Base-by-base conservation (phyloP, 1,284 basidiomycete genomes). In the Boletus hoseneyae region DNA sequence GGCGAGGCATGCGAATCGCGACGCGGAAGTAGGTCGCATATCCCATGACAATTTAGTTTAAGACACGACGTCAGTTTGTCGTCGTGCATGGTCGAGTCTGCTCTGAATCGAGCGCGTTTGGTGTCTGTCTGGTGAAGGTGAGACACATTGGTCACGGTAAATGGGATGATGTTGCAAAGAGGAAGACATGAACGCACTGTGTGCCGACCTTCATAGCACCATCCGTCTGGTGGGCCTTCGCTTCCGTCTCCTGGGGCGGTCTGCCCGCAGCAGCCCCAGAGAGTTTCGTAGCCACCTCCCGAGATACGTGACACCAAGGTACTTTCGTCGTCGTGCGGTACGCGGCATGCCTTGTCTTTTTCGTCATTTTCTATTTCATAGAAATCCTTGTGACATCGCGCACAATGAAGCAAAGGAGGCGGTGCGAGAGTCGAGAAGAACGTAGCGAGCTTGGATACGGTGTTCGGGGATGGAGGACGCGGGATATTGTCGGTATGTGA, bases 181-280 rank as follows among this genome's bases (percentile, higher is more conserved):
- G 38, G n/a, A 42, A 33, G 50, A 37, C 16, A 42, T 13, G 25
- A 37, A 73, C 80, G 53, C 49, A 85, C 85, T 10, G 87, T 89
- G 62, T 90, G 87, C 61, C 75, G 78, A 4, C 87, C 87, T 65
- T 90, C 86, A 57, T 87, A 90, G 59, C 87, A 90, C 85, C 85
- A 90, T 1, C 87, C 87, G 62, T 89, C 86, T 2, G 87, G 87
- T 3, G 87, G 87, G 0, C 87, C 87, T 69, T 84, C 82, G 55
- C 86, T 83, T 0, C 87, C 87, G 55, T 85, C 80, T 1, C 87
- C 87, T 40, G 87, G 80, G 10, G 81, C 80, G 0, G 77, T 81
- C 61, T 76, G 73, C 7, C 78, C 83, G 63, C 87, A 90, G 66
- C 87, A 90, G 4, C 76, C 78, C 77, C 80, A 90, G 2, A 82